A percentile compares a stretch with the other conserved stretches of the same genome.
These are phyloP conservation scores for Albophoma yamanashiensis DNA, from an alignment of 2,329 filamentous ascomycete species.

Conservation along the genomic window DNA sequence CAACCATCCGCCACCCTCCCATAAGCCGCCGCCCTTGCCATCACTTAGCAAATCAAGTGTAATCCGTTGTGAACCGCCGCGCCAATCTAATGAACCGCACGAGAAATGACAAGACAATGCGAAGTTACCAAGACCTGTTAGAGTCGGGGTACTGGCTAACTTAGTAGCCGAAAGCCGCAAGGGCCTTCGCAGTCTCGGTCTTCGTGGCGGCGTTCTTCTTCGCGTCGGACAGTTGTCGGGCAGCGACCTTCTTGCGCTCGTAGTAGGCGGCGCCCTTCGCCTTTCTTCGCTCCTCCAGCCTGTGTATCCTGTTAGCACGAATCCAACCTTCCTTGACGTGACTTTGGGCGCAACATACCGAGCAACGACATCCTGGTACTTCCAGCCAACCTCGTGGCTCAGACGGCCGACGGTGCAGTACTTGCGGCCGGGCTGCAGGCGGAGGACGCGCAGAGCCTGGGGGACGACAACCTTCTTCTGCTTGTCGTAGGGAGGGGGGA, in stretches of 20 bases:
- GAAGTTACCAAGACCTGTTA: conserved; percentile 20
- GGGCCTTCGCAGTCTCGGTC: conserved; percentile 76
- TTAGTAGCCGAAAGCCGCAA: conserved; percentile 90
- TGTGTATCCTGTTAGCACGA: conserved; percentile 27
- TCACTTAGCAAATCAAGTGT: conserved; percentile 37
- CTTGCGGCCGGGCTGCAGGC: conserved; percentile 98
- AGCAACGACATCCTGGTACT: conserved; percentile 98
- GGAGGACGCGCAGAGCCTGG: conserved; percentile 91
- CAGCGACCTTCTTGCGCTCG: conserved; percentile 97
- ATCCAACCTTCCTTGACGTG: background rate
- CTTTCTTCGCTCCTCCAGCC: conserved; percentile 99
- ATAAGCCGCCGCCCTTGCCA: conserved; percentile 29
- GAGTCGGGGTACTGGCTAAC: conserved; percentile 18
- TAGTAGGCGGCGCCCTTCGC: conserved; percentile 99
- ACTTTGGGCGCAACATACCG: conserved; percentile 53
- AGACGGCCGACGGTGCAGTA: conserved; percentile 99
- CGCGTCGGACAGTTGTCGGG: conserved; percentile 82
- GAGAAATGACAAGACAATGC: conserved; percentile 34
- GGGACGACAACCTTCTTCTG: conserved; percentile 99
- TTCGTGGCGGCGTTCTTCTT: conserved; percentile 86
- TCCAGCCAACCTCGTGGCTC: conserved; percentile 99
- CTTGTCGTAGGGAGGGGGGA: conserved; percentile 98
- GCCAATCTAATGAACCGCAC: conserved; percentile 44
- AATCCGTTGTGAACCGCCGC: conserved; percentile 39
- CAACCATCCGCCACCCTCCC: conserved; percentile 20